Conservation (phyloP, 768 basidiomycete species). For the Hygrocybe punicea region DNA sequence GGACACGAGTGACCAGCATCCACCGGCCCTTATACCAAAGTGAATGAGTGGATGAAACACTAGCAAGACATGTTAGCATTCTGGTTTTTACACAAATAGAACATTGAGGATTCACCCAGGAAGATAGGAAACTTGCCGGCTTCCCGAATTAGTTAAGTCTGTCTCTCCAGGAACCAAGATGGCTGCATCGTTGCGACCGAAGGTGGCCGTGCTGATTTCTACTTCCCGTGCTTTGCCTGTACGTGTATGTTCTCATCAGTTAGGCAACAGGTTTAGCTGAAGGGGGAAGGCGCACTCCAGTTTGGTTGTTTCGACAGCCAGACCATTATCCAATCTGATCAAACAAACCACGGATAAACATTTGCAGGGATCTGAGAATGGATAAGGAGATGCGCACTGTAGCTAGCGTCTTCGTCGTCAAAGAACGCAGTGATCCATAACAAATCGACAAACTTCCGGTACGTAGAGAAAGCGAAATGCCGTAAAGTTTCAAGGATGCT, state of each 20-base stretch:
- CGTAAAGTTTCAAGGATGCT: conserved; percentile 58
- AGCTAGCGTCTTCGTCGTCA: conserved; percentile 55
- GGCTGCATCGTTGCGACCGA: conserved; percentile 32
- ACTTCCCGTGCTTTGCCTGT: conserved; percentile 44
- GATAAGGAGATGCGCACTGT: conserved; percentile 42
- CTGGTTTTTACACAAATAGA: neutral
- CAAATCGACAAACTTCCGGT: conserved; percentile 44
- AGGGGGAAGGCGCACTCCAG: conserved; percentile 46
- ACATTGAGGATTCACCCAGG: conserved; percentile 32
- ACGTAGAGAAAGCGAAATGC: conserved; percentile 42
- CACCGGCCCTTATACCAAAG: conserved; percentile 51
- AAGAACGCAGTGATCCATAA: conserved; percentile 65
- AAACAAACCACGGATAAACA: neutral
- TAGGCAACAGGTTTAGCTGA: conserved; percentile 13
- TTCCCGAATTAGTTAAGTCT: conserved; percentile 21
- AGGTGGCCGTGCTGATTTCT: conserved; percentile 46
- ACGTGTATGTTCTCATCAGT: conserved; percentile 22
- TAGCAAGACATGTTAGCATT: neutral
- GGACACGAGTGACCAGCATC: conserved; percentile 38
- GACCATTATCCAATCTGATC: conserved; percentile 65
- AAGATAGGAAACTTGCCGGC: conserved; percentile 41
- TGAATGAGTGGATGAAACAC: conserved; percentile 33
- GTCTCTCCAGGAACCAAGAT: conserved; percentile 39
- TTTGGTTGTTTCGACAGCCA: conserved; percentile 63
- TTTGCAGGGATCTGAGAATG: conserved; percentile 3